phyloP scores from a whole-genome alignment of 768 basidiomycete genomes.

The Boletus pseudo-olivaceus region DNA sequence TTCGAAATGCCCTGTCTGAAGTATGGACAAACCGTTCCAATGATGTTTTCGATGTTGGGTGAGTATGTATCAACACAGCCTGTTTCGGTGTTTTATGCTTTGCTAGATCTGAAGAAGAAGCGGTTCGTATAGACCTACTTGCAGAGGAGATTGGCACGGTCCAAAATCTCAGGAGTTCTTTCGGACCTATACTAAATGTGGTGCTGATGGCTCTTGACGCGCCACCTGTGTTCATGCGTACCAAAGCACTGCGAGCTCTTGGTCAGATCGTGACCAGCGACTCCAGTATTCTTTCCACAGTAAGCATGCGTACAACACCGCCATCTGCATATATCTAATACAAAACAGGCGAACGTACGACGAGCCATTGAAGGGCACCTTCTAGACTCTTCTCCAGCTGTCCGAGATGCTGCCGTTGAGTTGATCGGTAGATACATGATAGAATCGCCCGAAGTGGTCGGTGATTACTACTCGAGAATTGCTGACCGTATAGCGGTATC shows the following conservation, averaged over 20 bases:
- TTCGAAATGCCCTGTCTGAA: slow-evolving; percentile 62
- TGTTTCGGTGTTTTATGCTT: slow-evolving; percentile 2
- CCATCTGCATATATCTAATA: slow-evolving; percentile 1
- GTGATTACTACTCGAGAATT: slow-evolving; percentile 85
- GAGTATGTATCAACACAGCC: slow-evolving; percentile 14
- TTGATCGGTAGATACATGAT: slow-evolving; percentile 97
- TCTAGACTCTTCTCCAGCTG: slow-evolving; percentile 87
- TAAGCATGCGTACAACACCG: slow-evolving; percentile 34
- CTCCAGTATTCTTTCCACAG: slow-evolving; percentile 72
- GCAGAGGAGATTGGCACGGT: slow-evolving; percentile 75
- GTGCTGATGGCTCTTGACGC: slow-evolving; percentile 80
- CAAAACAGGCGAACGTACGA: slow-evolving; percentile 66
- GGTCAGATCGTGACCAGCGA: slow-evolving; percentile 90
- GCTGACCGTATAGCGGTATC: slow-evolving; percentile 87
- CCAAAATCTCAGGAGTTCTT: slow-evolving; percentile 73
- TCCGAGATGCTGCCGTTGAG: slow-evolving; percentile 95
- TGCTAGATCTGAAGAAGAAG: slow-evolving; percentile 68
- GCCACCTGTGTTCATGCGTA: slow-evolving; percentile 85
- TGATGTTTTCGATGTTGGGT: slow-evolving; percentile 86
- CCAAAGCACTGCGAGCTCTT: slow-evolving; percentile 87
- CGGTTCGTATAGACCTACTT: slow-evolving; percentile 59
- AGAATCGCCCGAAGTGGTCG: slow-evolving; percentile 81
- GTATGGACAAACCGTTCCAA: slow-evolving; percentile 68
- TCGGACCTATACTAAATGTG: slow-evolving; percentile 78
- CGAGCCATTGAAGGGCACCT: slow-evolving; percentile 87